Base-by-base conservation (phyloP, 345 rosid species). In the Hirschfeldia incana region DNA sequence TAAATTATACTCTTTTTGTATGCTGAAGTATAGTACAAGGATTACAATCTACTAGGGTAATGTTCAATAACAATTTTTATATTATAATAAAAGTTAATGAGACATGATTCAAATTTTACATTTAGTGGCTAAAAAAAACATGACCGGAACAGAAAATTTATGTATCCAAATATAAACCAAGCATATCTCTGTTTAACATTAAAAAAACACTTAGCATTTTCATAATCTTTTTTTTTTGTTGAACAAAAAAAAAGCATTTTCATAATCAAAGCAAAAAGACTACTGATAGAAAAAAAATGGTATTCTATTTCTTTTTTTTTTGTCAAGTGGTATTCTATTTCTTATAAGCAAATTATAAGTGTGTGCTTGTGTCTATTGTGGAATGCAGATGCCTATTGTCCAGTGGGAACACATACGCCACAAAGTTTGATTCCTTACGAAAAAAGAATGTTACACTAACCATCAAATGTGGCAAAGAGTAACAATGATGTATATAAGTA, bases 401-500 rank as follows among this genome's bases (percentile, higher is more conserved):
- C 65, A 2, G 60, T 58, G 73, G 51, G 63, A 57, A 44, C 62
- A 42, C 67, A 65, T 57, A 72, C 13, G 37, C 76, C 81, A 65
- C 62, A 65, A 72, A 57, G 72, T 57, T 39, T 4, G 76, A 72
- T 58, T 51, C 61, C 55, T 77, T 71, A 71, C 34, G 8, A 7
- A 72, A 71, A 5, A 78, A 57, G 53, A 72, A 78, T 65, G 37
- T 29, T 17, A 72, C 12, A 32, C 30, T 57, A 78, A 65, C 76
- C 60, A 78, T 1, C 34, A 78, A 37, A 53, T 78, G 61, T 71
- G 76, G 76, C 65, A 71, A 71, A 53, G 69, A 69, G 63, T 61
- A 5, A 60, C 17, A 68, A 16, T 49, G 42, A 33, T 29, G 26
- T 13, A 17, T 37, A 74, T 8, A 58, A 9, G 28, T 59, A 42